Conservation (phyloP, 2,329 filamentous ascomycete genomes). For the Fusarium falciforme region DNA sequence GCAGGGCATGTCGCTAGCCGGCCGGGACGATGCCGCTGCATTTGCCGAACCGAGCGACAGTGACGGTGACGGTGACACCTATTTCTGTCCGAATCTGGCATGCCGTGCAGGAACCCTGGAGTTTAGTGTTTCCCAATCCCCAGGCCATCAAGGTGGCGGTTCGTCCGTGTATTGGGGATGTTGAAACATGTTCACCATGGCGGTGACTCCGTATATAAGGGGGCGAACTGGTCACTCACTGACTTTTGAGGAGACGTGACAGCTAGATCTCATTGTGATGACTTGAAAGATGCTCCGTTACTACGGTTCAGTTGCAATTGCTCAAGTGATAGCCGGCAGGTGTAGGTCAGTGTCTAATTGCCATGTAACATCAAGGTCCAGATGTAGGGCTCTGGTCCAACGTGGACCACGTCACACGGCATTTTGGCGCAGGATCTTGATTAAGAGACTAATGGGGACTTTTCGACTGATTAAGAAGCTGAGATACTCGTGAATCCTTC, state of each 20-base stretch:
- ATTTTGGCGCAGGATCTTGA: not conserved
- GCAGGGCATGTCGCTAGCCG: slow-evolving; percentile 21
- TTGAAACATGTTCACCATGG: not conserved
- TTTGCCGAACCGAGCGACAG: slow-evolving; percentile 28
- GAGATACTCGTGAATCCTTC: not conserved
- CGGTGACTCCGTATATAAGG: not conserved
- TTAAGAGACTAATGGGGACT: not conserved
- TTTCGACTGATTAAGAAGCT: not conserved
- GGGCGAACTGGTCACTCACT: not conserved
- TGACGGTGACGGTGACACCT: slow-evolving; percentile 9
- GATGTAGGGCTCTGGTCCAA: not conserved
- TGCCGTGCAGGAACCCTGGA: not conserved
- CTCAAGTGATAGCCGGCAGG: not conserved
- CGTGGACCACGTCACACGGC: not conserved
- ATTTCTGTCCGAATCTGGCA: not conserved
- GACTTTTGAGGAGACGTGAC: not conserved
- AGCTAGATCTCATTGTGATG: not conserved
- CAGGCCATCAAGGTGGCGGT: slow-evolving; percentile 6
- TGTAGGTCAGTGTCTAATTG: not conserved
- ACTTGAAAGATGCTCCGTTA: not conserved
- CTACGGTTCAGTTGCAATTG: not conserved
- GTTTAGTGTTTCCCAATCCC: not conserved
- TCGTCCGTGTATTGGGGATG: not conserved
- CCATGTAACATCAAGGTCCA: not conserved
- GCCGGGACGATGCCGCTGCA: slow-evolving; percentile 15